Percentiles rank a stretch among this genome's conserved stretches.
Evolutionary conservation across 768 basidiomycete genomes (phyloP).

Genomic region (Omphalotus guepiniiformis): DNA sequence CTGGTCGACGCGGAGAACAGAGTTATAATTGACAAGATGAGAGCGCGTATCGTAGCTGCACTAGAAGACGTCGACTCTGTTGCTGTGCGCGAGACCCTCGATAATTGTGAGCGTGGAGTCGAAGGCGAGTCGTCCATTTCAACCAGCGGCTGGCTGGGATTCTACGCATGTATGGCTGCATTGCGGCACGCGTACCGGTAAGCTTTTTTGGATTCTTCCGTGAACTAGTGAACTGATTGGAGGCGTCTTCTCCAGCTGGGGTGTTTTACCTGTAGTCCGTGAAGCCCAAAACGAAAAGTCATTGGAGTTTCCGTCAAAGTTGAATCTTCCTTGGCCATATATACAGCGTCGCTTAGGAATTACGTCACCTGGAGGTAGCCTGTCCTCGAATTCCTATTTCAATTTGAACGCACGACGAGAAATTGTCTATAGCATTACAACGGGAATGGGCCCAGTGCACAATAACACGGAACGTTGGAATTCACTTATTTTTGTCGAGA

Average conservation of each 20-base stretch:
- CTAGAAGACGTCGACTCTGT: conserved; percentile 10
- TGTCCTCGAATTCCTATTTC: conserved; percentile 17
- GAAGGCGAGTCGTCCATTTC: conserved; percentile 9
- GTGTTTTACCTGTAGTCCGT: conserved; percentile 17
- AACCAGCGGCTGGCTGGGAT: conserved; percentile 17
- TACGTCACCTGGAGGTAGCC: conserved; percentile 18
- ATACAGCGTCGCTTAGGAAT: conserved; percentile 15
- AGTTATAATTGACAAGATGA: conserved; percentile 16
- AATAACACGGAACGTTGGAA: conserved; percentile 14
- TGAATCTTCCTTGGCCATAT: conserved; percentile 15
- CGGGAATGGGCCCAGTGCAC: conserved; percentile 16
- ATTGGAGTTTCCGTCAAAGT: conserved; percentile 15
- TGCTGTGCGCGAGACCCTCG: conserved; percentile 14
- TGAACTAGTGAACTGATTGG: neutral
- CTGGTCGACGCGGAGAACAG: conserved; percentile 16
- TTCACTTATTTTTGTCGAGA: conserved; percentile 7
- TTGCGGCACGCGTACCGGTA: conserved; percentile 19
- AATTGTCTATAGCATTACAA: conserved; percentile 17
- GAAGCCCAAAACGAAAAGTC: conserved; percentile 18
- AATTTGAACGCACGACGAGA: conserved; percentile 14
- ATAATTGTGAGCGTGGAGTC: conserved; percentile 8
- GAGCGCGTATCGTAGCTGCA: conserved; percentile 11
- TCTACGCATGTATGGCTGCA: conserved; percentile 14
- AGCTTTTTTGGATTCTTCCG: neutral
- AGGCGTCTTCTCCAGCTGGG: conserved; percentile 13